phyloP scores from a whole-genome alignment of 192 early-diverging fungal species.

The Backusella circina region DNA sequence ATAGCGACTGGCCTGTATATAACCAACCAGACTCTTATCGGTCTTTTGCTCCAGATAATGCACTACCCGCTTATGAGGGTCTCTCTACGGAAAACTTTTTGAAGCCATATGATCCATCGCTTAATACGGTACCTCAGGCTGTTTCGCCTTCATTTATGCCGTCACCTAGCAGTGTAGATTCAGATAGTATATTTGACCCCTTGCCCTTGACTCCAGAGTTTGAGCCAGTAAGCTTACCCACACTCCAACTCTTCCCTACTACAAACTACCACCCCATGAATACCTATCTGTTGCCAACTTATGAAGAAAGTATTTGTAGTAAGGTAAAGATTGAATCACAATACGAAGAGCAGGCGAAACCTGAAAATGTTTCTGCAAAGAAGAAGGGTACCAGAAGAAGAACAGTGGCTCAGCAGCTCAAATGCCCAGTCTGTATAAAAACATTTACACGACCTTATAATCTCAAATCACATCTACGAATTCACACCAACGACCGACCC shows the following conservation, averaged over 20 bases:
- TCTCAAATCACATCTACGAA: conserved; percentile 69
- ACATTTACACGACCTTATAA: conserved; percentile 70
- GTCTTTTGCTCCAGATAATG: neutral
- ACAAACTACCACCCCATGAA: neutral
- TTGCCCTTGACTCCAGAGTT: neutral
- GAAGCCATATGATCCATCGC: neutral
- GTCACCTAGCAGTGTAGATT: neutral
- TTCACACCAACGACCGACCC: conserved; percentile 72
- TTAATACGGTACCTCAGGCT: neutral
- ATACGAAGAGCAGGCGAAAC: neutral
- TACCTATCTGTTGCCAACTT: neutral
- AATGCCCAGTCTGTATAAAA: conserved; percentile 16
- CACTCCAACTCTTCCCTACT: neutral
- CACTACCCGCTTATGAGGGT: neutral
- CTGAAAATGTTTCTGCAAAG: neutral
- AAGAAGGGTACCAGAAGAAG: neutral
- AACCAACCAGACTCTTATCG: neutral
- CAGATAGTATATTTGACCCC: neutral
- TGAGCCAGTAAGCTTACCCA: neutral
- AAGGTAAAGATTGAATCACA: neutral
- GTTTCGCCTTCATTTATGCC: neutral
- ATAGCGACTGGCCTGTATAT: neutral
- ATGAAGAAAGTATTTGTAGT: too few relatives aligned
- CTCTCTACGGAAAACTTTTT: neutral
- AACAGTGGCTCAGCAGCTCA: neutral